Conservation (phyloP, 2,329 filamentous ascomycete species). For the Sclerotiophoma versabilis region DNA sequence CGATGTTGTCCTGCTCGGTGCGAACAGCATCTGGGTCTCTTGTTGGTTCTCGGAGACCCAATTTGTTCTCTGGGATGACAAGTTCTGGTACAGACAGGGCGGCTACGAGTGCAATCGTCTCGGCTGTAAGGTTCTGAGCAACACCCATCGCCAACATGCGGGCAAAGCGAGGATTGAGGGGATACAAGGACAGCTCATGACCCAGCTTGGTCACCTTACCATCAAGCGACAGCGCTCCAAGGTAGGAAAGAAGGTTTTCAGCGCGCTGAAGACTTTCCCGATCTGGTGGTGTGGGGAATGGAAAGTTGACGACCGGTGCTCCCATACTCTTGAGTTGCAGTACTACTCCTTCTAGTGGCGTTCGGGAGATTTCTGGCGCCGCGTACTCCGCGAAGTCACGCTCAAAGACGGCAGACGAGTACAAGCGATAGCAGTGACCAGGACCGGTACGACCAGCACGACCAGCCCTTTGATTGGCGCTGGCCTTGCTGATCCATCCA, state of each 20-base stretch:
- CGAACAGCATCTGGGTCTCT: constrained; percentile 57
- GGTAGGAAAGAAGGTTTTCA: constrained; percentile 83
- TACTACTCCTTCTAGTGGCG: constrained; percentile 88
- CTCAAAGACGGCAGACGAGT: constrained; percentile 93
- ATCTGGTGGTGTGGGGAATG: constrained; percentile 91
- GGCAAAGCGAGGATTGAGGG: constrained; percentile 86
- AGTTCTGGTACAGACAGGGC: constrained; percentile 87
- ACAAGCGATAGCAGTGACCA: constrained; percentile 93
- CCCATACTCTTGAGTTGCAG: constrained; percentile 96
- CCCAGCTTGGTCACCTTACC: constrained; percentile 83
- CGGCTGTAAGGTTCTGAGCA: constrained; percentile 79
- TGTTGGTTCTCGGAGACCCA: constrained; percentile 64
- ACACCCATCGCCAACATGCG: constrained; percentile 91
- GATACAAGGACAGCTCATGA: constrained; percentile 84
- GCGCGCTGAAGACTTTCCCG: constrained; percentile 78
- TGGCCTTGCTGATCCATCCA: constrained; percentile 97
- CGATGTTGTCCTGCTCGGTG: constrained; percentile 71
- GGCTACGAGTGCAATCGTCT: constrained; percentile 87
- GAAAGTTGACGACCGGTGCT: constrained; percentile 89
- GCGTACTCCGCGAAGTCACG: constrained; percentile 86
- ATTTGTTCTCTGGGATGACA: constrained; percentile 82
- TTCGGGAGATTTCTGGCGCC: constrained; percentile 86
- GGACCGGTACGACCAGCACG: constrained; percentile 95
- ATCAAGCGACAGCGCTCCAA: constrained; percentile 76
- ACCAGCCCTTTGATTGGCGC: constrained; percentile 87